Base-by-base conservation (phyloP, 768 basidiomycete species). In the Amanita subjunquillea region DNA sequence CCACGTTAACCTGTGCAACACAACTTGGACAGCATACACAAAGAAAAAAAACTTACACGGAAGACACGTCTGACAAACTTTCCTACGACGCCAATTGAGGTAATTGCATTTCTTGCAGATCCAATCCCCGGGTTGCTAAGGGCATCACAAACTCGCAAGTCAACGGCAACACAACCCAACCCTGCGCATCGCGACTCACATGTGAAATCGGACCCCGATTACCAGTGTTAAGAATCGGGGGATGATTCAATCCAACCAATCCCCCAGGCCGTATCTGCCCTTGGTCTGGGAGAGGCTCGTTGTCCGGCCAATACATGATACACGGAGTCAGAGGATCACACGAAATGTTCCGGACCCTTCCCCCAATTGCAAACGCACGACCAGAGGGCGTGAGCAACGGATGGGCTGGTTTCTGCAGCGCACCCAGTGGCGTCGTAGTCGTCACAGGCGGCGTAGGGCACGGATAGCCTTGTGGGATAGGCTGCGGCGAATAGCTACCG, bases 281-380 rank as follows among this genome's bases (percentile, higher is more conserved):
- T 63, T 80, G 82, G 58, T 87, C 84, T 1, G 90, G 90, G 55
- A 88, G 72, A 3, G 86, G 77, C 62, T 92, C 90, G 59, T 92
- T 92, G 65, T 91, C 89, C 4, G 90, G 89, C 90, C 90, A 92
- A 59, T 85, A 91, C 81, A 91, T 83, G 69, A 90, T 74, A 59
- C 89, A 89, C 3, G 89, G 85, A 27, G 70, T 60, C 46, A 81
- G 63, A 17, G 87, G 86, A 62, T 91, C 87, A 37, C 59, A 70
- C 25, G 87, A 90, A 55, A 91, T 66, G 59, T 92, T 90, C 59
- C 84, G 85, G 6, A 91, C 87, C 57, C 79, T 79, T 8, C 89
- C 90, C n/a, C 88, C 87, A 22, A 77, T 64, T 48, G 85, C 80
- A 55, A 92, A 83, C 7, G 83, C 79, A 20, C 84, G 78, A 2